Evolutionary conservation across 202 grass and related monocot species (phyloP), one percentile per base, ranked within the genome.

Genomic region (Brachypodium distachyon): DNA sequence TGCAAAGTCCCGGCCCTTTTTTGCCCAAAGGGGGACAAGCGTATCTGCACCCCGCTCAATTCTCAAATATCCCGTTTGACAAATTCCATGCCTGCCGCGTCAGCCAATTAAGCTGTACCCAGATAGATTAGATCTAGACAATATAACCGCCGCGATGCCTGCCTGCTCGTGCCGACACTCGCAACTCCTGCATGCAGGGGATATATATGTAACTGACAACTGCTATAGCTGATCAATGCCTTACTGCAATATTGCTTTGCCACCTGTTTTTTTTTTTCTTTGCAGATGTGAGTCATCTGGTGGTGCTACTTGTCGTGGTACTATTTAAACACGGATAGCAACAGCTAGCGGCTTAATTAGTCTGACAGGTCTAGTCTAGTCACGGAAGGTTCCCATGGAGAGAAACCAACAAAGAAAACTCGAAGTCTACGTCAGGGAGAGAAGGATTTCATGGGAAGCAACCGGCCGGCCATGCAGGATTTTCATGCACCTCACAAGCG

Each of bases 121-220:
- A n/a, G n/a, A n/a, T n/a, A n/a, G n/a, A n/a, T n/a, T n/a, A n/a
- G n/a, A n/a, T n/a, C n/a, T n/a, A n/a, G n/a, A n/a, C n/a, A n/a
- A n/a, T n/a, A n/a, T n/a, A n/a, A n/a, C n/a, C n/a, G n/a, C n/a
- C n/a, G n/a, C n/a, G n/a, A 67, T n/a, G n/a, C n/a, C n/a, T n/a
- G n/a, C 23, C 17, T 6, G 49, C 23, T 70, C 42, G 41, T 79
- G 74, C 80, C 85, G 74, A 87, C 74, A 61, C 59, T 83, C n/a
- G n/a, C n/a, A n/a, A n/a, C n/a, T n/a, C n/a, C n/a, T n/a, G n/a
- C n/a, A n/a, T n/a, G n/a, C n/a, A n/a, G n/a, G n/a, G n/a, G n/a
- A n/a, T n/a, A n/a, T n/a, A n/a, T n/a, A n/a, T n/a, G n/a, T n/a
- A n/a, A n/a, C n/a, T n/a, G n/a, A n/a, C n/a, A n/a, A n/a, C n/a